phyloP scores from a whole-genome alignment of 106 monocot genomes.

The Acorus gramineus region DNA sequence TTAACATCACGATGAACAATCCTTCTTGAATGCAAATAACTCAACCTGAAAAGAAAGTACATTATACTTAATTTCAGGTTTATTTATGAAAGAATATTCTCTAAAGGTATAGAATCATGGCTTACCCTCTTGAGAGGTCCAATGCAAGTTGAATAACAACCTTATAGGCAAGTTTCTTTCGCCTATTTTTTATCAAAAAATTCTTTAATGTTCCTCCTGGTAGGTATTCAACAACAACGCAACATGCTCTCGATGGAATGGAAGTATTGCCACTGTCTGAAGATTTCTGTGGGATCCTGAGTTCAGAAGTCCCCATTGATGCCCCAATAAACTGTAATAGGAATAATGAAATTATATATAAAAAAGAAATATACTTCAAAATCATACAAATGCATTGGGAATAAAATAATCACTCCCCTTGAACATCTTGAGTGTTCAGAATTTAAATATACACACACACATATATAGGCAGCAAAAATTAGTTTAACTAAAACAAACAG shows the following conservation, averaged over 20 bases:
- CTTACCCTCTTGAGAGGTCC: constrained; percentile 75
- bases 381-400: no score
- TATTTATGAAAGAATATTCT: background rate
- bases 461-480: no score
- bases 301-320: constrained; percentile 64
- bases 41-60: constrained; percentile 38
- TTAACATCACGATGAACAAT: constrained; percentile 93
- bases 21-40: constrained; percentile 69
- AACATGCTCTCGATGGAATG: constrained; percentile 65
- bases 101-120: background rate
- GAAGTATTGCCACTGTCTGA: constrained; percentile 7
- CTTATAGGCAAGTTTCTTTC: constrained; percentile 55
- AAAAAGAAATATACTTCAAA: no score
- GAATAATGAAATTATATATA: no score
- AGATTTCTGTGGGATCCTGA: constrained; percentile 46
- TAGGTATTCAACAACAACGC: constrained; percentile 86
- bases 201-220: constrained; percentile 78
- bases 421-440: no score
- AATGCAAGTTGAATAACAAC: constrained; percentile 70
- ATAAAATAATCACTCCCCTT: no score
- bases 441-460: no score
- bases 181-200: constrained; percentile 63
- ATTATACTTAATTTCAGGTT: background rate
- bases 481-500: no score
- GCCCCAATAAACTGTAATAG: constrained; percentile 64